Evolutionary conservation across 306 rosid species (phyloP).

Genomic region (Quercus engelmannii): DNA sequence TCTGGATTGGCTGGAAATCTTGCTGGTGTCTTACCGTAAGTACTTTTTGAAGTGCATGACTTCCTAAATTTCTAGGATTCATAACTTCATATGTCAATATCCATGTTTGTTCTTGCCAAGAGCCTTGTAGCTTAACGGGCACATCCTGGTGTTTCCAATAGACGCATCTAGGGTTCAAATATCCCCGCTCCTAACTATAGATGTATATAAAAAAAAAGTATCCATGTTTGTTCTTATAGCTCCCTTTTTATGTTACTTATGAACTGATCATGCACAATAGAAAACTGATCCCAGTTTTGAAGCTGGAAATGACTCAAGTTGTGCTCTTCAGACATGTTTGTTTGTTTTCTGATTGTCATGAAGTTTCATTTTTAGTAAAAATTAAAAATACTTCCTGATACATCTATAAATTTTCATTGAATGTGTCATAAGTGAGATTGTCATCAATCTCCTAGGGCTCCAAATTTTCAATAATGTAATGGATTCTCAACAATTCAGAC

Average conservation of each 20-base stretch:
- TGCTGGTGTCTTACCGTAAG: conserved; percentile 97
- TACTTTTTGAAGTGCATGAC: conserved; percentile 30
- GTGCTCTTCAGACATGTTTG: background rate
- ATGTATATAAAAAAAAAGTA: background rate
- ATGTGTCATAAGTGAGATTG: background rate
- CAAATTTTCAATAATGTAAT: too few species aligned
- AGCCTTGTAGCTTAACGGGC: too few species aligned
- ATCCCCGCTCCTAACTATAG: too few species aligned
- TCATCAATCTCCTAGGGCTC: background rate
- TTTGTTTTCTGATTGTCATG: background rate
- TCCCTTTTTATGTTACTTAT: too few species aligned
- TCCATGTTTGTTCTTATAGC: background rate
- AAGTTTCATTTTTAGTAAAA: background rate
- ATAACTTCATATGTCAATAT: background rate
- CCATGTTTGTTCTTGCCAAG: conserved; percentile 6
- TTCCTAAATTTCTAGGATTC: conserved; percentile 21
- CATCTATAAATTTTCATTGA: background rate
- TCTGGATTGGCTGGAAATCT: conserved; percentile 96
- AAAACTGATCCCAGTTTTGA: background rate
- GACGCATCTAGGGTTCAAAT: too few species aligned
- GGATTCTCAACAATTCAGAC: too few species aligned
- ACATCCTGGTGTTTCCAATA: too few species aligned
- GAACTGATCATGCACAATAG: too few species aligned
- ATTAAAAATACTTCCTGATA: background rate
- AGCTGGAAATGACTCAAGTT: background rate